Percentiles rank a stretch among this genome's conserved stretches.
These are phyloP conservation scores for Podila minutissima DNA, from an alignment of 192 early-diverging fungal genomes.

Conservation along the genomic window DNA sequence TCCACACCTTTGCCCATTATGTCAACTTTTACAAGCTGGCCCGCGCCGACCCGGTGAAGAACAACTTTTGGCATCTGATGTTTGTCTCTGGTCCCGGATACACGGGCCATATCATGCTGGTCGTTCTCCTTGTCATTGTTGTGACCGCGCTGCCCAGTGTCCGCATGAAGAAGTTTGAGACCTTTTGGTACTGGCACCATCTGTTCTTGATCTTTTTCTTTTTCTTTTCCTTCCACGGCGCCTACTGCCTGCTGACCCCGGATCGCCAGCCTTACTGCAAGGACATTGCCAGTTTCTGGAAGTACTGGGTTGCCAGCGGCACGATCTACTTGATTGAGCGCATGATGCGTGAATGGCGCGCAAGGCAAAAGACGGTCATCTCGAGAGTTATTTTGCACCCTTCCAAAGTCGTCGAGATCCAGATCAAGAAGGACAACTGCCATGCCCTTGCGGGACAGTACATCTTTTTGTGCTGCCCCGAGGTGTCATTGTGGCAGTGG, in stretches of 20 bases:
- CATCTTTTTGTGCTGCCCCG: constrained; percentile 77
- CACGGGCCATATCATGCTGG: constrained; percentile 77
- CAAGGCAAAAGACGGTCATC: constrained; percentile 64
- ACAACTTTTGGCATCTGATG: constrained; percentile 48
- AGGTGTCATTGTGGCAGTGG: constrained; percentile 77
- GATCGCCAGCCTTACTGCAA: constrained; percentile 55
- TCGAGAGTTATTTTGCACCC: constrained; percentile 82
- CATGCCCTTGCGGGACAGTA: constrained; percentile 76
- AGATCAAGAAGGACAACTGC: constrained; percentile 64
- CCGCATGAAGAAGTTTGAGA: constrained; percentile 71
- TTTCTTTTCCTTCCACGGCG: constrained; percentile 75
- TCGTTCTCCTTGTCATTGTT: constrained; percentile 68
- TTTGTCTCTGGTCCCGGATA: constrained; percentile 61
- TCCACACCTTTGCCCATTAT: constrained; percentile 72
- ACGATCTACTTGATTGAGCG: constrained; percentile 72
- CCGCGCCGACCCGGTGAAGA: constrained; percentile 15
- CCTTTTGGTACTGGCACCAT: constrained; percentile 86
- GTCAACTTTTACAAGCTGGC: constrained; percentile 61
- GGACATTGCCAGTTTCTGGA: constrained; percentile 62
- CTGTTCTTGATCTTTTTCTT: constrained; percentile 74
- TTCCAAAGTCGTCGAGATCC: constrained; percentile 76
- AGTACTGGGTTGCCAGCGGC: constrained; percentile 65
- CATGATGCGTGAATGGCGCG: constrained; percentile 68
- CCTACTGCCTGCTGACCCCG: constrained; percentile 60
- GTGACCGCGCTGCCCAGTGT: constrained; percentile 63